Conservation (phyloP, 2,329 filamentous ascomycete genomes). For the Thyridium curvatum region DNA sequence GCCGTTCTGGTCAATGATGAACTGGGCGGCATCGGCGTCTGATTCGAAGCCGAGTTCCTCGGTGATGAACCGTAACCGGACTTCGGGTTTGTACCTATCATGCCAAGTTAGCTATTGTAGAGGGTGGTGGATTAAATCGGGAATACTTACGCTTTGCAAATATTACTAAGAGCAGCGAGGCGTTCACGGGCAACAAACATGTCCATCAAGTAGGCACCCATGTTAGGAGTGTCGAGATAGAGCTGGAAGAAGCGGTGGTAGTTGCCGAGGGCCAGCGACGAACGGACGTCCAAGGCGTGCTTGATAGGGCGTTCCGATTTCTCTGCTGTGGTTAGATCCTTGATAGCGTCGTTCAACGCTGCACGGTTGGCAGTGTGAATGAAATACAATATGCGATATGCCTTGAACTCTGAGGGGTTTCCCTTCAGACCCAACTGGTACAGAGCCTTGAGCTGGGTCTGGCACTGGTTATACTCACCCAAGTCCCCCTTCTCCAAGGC, state of each 20-base stretch:
- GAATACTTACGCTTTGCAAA: slow-evolving; percentile 86
- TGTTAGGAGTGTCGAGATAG: slow-evolving; percentile 88
- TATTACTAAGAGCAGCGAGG: slow-evolving; percentile 80
- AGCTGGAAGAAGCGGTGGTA: slow-evolving; percentile 98
- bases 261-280: slow-evolving; percentile 86
- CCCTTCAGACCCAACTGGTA: slow-evolving; percentile 85
- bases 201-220: slow-evolving; percentile 98
- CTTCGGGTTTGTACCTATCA: slow-evolving; percentile 80
- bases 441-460: slow-evolving; percentile 90
- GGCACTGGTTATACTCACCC: slow-evolving; percentile 99
- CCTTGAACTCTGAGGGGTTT: slow-evolving; percentile 92
- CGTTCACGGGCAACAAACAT: slow-evolving; percentile 97
- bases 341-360: slow-evolving; percentile 95
- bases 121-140: neutral
- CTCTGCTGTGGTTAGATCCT: slow-evolving; percentile 97
- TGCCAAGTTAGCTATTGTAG: slow-evolving; percentile 35
- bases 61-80: slow-evolving; percentile 85
- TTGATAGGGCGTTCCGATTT: slow-evolving; percentile 79
- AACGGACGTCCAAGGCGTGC: slow-evolving; percentile 87
- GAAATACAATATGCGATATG: slow-evolving; percentile 99
- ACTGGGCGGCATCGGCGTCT: slow-evolving; percentile 83
- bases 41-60: slow-evolving; percentile 95
- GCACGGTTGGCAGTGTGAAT: slow-evolving; percentile 98
- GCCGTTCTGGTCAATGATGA: slow-evolving; percentile 75
- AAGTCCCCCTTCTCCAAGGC: slow-evolving; percentile 97